Conservation (phyloP, 768 basidiomycete species). For the Naganishia friedmannii region DNA sequence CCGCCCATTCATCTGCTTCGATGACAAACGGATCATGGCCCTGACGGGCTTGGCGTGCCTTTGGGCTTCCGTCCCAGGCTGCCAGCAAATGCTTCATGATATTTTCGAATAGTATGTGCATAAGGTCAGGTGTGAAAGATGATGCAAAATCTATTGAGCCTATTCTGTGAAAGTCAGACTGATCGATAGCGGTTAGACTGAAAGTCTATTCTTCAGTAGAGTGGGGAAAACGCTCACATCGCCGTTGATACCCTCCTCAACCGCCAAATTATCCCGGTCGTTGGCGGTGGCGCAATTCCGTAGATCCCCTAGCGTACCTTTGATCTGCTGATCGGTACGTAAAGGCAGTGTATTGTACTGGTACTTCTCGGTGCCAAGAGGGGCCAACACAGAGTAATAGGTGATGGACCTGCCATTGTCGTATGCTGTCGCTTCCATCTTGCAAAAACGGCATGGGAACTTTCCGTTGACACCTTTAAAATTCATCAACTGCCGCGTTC, state of each 20-base stretch:
- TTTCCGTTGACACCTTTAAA: background rate
- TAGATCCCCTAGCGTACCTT: background rate
- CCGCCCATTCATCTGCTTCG: background rate
- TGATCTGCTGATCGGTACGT: background rate
- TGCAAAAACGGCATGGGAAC: background rate
- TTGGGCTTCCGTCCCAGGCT: background rate
- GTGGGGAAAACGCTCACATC: background rate
- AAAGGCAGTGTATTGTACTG: background rate
- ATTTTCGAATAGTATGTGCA: slow-evolving; percentile 15
- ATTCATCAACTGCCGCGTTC: background rate
- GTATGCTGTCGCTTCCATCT: background rate
- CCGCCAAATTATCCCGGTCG: background rate
- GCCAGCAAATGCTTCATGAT: background rate
- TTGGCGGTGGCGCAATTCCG: background rate
- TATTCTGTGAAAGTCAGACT: background rate
- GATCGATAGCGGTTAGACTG: background rate
- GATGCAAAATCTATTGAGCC: background rate
- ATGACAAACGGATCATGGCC: background rate
- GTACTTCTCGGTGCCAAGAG: background rate
- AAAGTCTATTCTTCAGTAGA: background rate
- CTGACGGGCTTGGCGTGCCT: background rate
- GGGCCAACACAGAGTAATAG: background rate
- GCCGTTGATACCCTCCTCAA: background rate
- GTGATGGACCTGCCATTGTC: background rate
- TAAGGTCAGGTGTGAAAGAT: slow-evolving; percentile 1